Evolutionary conservation across 1,284 basidiomycete genomes (phyloP), one percentile per base, ranked within the genome.

Genomic region (Cronartium quercuum): DNA sequence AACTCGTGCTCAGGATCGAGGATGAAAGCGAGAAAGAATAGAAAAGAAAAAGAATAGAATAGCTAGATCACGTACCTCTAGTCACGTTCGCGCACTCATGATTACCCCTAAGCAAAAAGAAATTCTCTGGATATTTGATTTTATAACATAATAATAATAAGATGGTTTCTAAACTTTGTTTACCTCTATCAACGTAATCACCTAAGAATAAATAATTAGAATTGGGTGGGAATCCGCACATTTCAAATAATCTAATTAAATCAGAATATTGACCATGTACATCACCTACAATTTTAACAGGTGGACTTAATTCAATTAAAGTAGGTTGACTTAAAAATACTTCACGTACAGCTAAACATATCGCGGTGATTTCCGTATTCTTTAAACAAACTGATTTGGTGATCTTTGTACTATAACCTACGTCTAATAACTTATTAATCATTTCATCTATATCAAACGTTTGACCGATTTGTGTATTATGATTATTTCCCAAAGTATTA

Each of bases 51-150:
- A 35, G 34, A 5, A 55, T 67, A n/a, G 15, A 18, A 55, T 55
- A n/a, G n/a, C n/a, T 67, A 75, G 44, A 47, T 41, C 66, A 60
- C 57, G 76, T 79, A 94, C 93, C 93, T 88, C 96, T 87, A 66
- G 95, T 99, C 75, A 99, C 94, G 81, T 97, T 98, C 61, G 96
- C 96, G 81, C 96, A 98, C 84, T 99, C 96, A 83, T 99, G 96
- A 83, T 99, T 99, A 63, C 96, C 96, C 79, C 96, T 88, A 63
- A 99, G 85, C 40, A 99, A 85, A 85, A 98, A 98, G 85, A 99
- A 98, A 85, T 98, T 98, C 84, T 99, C 96, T 2, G 96, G 96
- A 83, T 95, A 99, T 84, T 98, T 98, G 85, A 97, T 92, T 78
- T 99, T 99, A 88, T 98, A 98, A 83, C 94, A 98, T 44, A 98